These are phyloP conservation scores for Panus rudis DNA, from an alignment of 768 basidiomycete species.

Conservation along the genomic window DNA sequence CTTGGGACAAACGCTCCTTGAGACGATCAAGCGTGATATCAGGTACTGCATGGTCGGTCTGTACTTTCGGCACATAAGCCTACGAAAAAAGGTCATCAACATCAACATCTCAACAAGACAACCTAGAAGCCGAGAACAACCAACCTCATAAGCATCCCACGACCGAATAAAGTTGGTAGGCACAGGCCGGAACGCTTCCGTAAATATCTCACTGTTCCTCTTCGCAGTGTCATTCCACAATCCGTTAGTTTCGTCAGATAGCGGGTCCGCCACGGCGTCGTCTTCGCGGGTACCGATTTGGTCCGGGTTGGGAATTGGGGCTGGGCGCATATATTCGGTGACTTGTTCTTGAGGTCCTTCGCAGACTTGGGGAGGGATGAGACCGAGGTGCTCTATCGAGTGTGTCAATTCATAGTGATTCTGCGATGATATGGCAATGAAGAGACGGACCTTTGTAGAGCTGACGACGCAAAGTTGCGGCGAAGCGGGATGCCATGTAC, in stretches of 20 bases:
- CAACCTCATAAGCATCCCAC: slow-evolving; percentile 74
- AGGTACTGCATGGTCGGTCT: slow-evolving; percentile 76
- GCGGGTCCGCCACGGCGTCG: slow-evolving; percentile 66
- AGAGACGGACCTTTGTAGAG: slow-evolving; percentile 64
- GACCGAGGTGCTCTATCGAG: slow-evolving; percentile 72
- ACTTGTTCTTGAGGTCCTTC: slow-evolving; percentile 33
- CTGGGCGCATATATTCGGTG: slow-evolving; percentile 69
- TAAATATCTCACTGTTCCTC: slow-evolving; percentile 79
- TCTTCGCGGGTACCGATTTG: slow-evolving; percentile 57
- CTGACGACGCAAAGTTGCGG: slow-evolving; percentile 74
- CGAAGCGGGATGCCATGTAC: slow-evolving; percentile 72
- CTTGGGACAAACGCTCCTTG: slow-evolving; percentile 66
- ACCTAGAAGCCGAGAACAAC: neutral
- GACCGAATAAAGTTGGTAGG: slow-evolving; percentile 76
- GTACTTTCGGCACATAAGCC: slow-evolving; percentile 69
- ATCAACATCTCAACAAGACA: neutral
- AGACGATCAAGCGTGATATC: slow-evolving; percentile 59
- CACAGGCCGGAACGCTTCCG: slow-evolving; percentile 80
- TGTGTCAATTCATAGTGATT: slow-evolving; percentile 9
- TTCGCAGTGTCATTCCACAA: slow-evolving; percentile 69
- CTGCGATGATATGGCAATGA: neutral
- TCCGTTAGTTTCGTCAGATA: slow-evolving; percentile 49
- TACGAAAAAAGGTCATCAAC: slow-evolving; percentile 22
- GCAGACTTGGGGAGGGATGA: slow-evolving; percentile 68
- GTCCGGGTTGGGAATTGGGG: slow-evolving; percentile 63